Conservation (phyloP, 2,329 filamentous ascomycete species). For the Apiospora hydei region DNA sequence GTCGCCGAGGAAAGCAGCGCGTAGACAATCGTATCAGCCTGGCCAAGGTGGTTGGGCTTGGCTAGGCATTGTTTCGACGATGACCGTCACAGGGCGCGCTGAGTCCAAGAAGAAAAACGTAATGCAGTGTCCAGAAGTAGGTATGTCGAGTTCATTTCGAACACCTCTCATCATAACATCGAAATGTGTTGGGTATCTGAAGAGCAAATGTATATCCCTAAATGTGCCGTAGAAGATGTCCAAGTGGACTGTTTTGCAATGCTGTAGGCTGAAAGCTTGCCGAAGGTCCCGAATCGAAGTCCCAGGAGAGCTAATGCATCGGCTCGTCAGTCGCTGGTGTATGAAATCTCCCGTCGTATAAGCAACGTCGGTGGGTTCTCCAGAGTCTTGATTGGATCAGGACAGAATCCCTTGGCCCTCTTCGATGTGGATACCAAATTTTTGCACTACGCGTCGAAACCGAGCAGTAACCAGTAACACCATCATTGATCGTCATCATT, state of each 20-base stretch:
- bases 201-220: constrained; percentile 41
- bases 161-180: constrained; percentile 29
- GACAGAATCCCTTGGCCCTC: background rate
- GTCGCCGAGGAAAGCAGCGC: background rate
- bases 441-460: constrained; percentile 29
- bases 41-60: background rate
- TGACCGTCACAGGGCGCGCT: background rate
- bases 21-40: constrained; percentile 4
- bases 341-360: background rate
- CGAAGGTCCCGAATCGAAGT: background rate
- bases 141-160: constrained; percentile 23
- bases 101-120: constrained; percentile 18
- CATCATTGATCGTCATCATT: background rate
- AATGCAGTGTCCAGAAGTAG: constrained; percentile 12
- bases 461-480: constrained; percentile 26
- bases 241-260: constrained; percentile 32
- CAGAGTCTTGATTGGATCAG: background rate
- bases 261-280: constrained; percentile 28
- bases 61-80: background rate
- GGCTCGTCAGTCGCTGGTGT: background rate
- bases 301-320: background rate
- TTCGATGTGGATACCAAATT: constrained; percentile 14
- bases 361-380: background rate
- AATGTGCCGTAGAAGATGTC: constrained; percentile 37
- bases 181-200: constrained; percentile 42